Base-by-base conservation (phyloP, 1,284 basidiomycete genomes). In the Ceratobasidium sp. region DNA sequence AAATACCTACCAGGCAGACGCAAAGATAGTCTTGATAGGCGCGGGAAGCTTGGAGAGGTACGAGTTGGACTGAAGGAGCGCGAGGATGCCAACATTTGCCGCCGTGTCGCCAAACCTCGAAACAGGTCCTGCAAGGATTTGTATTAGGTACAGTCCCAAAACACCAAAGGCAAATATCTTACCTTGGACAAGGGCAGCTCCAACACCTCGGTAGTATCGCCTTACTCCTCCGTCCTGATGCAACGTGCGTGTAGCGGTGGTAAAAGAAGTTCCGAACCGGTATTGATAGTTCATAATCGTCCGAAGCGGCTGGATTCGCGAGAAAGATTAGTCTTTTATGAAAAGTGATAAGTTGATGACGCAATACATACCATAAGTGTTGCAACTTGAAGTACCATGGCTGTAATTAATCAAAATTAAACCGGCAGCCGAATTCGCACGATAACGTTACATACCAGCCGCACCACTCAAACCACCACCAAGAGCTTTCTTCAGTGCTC, bases 261-360 rank as follows among this genome's bases (percentile, higher is more conserved):
- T 91, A n/a, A 91, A 90, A 0, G 90, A 89, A 0, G 92, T 93
- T 9, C 96, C 96, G 83, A 92, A 96, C 68, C 93, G 90, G 83
- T 94, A 95, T 85, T 95, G 95, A 84, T 95, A 96, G 87, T 97
- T 97, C 95, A 97, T 97, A 77, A 96, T 89, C 1, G 95, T 97
- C 33, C 95, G 90, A 1, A 95, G 84, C 1, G 94, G 94, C 92
- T 88, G 33, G 5, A 60, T 44, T 42, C 40, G 33, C 7, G 12
- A n/a, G 6, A 49, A 42, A 1, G 79, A 20, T 15, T 60, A 51
- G 68, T 80, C 69, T 23, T 44, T 26, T 44, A 2, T 42, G 26
- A 42, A n/a, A 53, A 46, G 20, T 15, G 10, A 18, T 4, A 66
- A n/a, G n/a, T 44, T 33, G 13, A 66, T 46, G 51, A 23, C 28